Base-by-base conservation (phyloP, 2,329 filamentous ascomycete species). In the Epichloe bromicola region DNA sequence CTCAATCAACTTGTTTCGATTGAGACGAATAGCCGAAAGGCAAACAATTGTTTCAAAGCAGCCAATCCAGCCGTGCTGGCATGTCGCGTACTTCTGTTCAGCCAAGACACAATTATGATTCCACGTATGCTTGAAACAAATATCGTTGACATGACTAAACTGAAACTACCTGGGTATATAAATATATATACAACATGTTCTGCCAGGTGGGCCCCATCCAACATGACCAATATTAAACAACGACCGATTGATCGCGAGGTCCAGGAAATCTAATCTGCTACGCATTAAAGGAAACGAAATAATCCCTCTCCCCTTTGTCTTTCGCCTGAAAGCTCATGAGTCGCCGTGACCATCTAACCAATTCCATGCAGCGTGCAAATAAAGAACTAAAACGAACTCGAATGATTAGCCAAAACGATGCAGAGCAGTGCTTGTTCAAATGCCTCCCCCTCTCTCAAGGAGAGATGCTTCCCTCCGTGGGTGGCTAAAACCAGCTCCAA, bases 401-500 rank as follows among this genome's bases (percentile, higher is more conserved):
- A 30, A 30, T 30, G 3, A 30, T 30, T 1, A 4, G 26, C 26
- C 26, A 30, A 30, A 11, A 11, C 8, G 26, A 30, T 30, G 26
- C 26, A 30, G 26, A 10, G 26, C 26, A 11, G 26, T 30, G 26
- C 26, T 48, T 43, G 36, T 41, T n/a, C 26, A 30, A 6, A n/a
- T 19, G 5, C 26, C 34, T 34, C 17, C 15, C 23, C 5, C 19
- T 14, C 4, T 38, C 12, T 15, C 11, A 20, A 8, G 8, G 8
- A 20, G 12, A 30, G 26, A 30, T 30, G 26, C 42, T 50, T 17
- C 14, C 19, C 14, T 19, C 37, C 14, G 26, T 1, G 8, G 8
- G 26, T 48, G 34, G 44, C 48, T 53, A 55, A 37, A 58, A 57
- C 20, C 70, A 69, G 40, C 65, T 70, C 59, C 65, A 63, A 49